A percentile compares a stretch with the other conserved stretches of the same genome.
Evolutionary conservation across 495 filamentous ascomycete genomes (phyloP).

Genomic region (Oidiodendron maius): DNA sequence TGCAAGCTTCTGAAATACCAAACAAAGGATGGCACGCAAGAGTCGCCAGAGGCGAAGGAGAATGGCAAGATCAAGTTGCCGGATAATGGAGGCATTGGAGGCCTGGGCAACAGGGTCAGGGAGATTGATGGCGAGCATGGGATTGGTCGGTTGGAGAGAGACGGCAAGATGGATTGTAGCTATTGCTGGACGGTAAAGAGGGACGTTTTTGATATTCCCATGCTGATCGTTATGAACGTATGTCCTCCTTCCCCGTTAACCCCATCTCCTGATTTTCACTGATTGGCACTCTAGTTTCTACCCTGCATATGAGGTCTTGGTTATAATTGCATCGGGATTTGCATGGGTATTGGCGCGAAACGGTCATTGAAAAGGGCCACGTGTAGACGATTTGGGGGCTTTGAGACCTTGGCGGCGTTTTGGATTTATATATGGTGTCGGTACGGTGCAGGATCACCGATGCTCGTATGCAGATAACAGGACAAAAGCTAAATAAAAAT

Average conservation of each 20-base stretch:
- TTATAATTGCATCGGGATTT: background rate
- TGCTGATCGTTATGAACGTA: constrained; percentile 96
- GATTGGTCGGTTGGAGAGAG: constrained; percentile 70
- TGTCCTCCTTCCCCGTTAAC: constrained; percentile 32
- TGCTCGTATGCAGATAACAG: background rate
- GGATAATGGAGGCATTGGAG: constrained; percentile 32
- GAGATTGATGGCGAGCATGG: constrained; percentile 71
- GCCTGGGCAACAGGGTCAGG: constrained; percentile 45
- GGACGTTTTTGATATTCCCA: constrained; percentile 97
- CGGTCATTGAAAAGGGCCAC: constrained; percentile 4
- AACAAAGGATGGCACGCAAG: constrained; percentile 43
- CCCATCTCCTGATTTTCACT: background rate
- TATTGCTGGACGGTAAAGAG: constrained; percentile 96
- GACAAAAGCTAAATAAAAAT: background rate
- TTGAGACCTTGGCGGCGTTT: constrained; percentile 15
- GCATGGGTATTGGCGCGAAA: constrained; percentile 9
- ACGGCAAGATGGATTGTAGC: constrained; percentile 89
- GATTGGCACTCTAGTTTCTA: constrained; percentile 16
- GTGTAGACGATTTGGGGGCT: constrained; percentile 1
- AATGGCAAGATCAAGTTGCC: constrained; percentile 30
- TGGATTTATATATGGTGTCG: constrained; percentile 3
- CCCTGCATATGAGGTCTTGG: constrained; percentile 17
- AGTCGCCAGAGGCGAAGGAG: constrained; percentile 34
- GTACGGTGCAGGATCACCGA: background rate
- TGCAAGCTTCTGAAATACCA: constrained; percentile 90